phyloP scores from a whole-genome alignment of 2,329 filamentous ascomycete genomes.

The Alternaria brassicae region DNA sequence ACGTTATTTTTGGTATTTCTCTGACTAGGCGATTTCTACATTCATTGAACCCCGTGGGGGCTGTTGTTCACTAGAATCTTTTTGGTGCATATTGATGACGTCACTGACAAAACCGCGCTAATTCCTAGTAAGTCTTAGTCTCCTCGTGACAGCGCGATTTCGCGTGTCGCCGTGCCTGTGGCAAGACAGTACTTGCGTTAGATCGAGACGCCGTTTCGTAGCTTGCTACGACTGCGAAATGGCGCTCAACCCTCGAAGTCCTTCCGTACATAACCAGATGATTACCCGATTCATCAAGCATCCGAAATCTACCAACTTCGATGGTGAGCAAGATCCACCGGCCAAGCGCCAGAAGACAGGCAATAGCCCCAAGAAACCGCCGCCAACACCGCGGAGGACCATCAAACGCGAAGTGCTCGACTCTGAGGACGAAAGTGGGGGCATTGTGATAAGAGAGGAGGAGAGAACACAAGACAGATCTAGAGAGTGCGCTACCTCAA shows the following conservation, averaged over 20 bases:
- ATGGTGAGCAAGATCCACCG: constrained; percentile 50
- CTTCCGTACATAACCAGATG: constrained; percentile 59
- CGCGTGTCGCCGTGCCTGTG: constrained; percentile 17
- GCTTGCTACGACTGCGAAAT: constrained; percentile 27
- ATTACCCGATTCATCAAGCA: constrained; percentile 54
- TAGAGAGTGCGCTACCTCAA: constrained; percentile 74
- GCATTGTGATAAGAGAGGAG: constrained; percentile 37
- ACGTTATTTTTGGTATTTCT: background rate
- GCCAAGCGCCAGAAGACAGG: constrained; percentile 53
- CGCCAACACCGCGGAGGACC: constrained; percentile 31
- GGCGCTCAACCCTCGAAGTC: constrained; percentile 50
- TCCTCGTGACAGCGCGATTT: constrained; percentile 28
- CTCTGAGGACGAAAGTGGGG: constrained; percentile 51
- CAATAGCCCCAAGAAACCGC: constrained; percentile 27
- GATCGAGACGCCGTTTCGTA: constrained; percentile 15
- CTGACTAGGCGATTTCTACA: background rate
- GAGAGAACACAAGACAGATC: constrained; percentile 63
- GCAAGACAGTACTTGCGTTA: constrained; percentile 2
- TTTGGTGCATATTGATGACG: background rate
- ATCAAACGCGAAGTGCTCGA: constrained; percentile 48
- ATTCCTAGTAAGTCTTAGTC: constrained; percentile 1
- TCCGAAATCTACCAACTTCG: constrained; percentile 55
- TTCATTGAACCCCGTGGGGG: background rate
- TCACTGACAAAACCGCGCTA: background rate
- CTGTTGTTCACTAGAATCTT: background rate